phyloP scores from a whole-genome alignment of 2,329 filamentous ascomycete genomes.

The Blumeriella jaapii region DNA sequence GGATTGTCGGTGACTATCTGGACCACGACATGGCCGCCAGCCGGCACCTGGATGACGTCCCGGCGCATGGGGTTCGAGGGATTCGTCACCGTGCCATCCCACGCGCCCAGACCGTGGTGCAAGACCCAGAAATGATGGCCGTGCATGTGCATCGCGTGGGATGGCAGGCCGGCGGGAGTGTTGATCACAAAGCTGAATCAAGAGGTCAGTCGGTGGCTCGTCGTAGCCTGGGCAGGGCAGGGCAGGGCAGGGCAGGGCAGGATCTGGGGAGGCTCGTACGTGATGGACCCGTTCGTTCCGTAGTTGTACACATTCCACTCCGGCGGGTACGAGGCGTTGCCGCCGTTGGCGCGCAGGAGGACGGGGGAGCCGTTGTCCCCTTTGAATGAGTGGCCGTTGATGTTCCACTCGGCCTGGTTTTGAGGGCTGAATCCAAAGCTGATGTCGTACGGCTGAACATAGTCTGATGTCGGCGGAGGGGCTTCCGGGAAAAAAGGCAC shows the following conservation, averaged over 20 bases:
- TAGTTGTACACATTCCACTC: constrained; percentile 47
- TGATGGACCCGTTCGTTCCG: constrained; percentile 36
- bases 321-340: constrained; percentile 40
- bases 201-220: neutral
- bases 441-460: constrained; percentile 10
- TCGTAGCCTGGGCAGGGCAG: neutral
- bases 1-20: constrained; percentile 35
- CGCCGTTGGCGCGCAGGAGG: constrained; percentile 40
- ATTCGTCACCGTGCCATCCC: constrained; percentile 27
- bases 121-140: constrained; percentile 63
- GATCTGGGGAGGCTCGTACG: constrained; percentile 19
- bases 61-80: constrained; percentile 39
- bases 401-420: constrained; percentile 38
- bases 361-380: constrained; percentile 49
- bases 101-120: constrained; percentile 32
- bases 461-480: constrained; percentile 10
- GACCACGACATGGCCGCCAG: constrained; percentile 25
- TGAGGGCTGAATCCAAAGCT: constrained; percentile 36
- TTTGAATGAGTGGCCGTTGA: constrained; percentile 32
- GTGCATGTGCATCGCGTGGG: constrained; percentile 58
- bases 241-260: neutral
- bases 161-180: constrained; percentile 33
- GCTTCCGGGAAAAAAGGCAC: constrained; percentile 4
- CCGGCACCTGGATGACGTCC: constrained; percentile 37
- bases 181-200: constrained; percentile 37